Percentiles rank a stretch among this genome's conserved stretches.
These are phyloP conservation scores for Berkeleyomyces basicola DNA, from an alignment of 2,329 filamentous ascomycete genomes.

Conservation along the genomic window DNA sequence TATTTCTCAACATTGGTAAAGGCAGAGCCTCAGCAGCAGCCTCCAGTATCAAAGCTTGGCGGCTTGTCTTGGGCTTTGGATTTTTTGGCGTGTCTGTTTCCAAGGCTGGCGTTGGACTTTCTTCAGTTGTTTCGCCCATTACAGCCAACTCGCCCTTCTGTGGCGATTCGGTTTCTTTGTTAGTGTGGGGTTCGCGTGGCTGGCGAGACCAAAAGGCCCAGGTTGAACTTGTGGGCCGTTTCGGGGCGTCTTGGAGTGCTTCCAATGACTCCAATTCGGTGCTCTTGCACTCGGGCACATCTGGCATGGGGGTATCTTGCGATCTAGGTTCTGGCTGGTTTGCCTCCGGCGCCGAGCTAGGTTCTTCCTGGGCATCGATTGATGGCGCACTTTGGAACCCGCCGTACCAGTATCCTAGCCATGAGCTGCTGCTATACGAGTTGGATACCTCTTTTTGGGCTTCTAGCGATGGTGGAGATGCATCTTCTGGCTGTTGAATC, in stretches of 20 bases:
- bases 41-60: neutral
- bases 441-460: neutral
- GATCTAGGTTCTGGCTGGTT: neutral
- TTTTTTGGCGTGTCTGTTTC: neutral
- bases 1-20: neutral
- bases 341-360: neutral
- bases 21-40: neutral
- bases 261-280: neutral
- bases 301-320: neutral
- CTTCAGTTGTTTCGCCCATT: slow-evolving; percentile 38
- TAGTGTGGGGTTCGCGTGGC: slow-evolving; percentile 18
- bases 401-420: neutral
- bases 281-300: neutral
- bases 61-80: neutral
- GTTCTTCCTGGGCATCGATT: neutral
- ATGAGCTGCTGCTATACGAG: neutral
- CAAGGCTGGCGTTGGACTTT: slow-evolving; percentile 31
- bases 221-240: slow-evolving; percentile 37
- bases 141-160: slow-evolving; percentile 39
- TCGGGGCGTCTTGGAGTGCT: neutral
- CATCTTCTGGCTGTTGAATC: neutral
- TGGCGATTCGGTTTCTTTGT: neutral
- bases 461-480: neutral
- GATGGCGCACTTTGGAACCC: neutral
- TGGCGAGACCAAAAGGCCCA: slow-evolving; percentile 73